Percentiles rank a stretch among this genome's conserved stretches.
phyloP scores from a whole-genome alignment of 768 basidiomycete genomes.

The Xerocomellus chrysenteron region DNA sequence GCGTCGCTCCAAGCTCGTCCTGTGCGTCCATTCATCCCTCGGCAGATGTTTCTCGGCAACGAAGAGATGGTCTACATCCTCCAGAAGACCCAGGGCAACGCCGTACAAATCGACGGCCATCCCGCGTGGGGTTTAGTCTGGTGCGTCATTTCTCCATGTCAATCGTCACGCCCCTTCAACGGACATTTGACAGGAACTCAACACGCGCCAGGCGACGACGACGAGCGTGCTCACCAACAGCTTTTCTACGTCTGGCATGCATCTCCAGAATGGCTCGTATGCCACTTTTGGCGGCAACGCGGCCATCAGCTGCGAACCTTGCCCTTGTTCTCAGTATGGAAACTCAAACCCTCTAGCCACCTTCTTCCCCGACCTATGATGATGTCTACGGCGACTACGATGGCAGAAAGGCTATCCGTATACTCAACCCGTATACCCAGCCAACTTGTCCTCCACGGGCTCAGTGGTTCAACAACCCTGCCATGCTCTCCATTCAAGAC shows the following conservation, averaged over 20 bases:
- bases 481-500: slow-evolving; percentile 59
- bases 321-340: slow-evolving; percentile 8
- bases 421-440: slow-evolving; percentile 69
- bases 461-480: slow-evolving; percentile 70
- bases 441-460: slow-evolving; percentile 51
- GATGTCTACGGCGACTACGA: slow-evolving; percentile 73
- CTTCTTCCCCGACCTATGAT: slow-evolving; percentile 41
- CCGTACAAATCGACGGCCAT: slow-evolving; percentile 60
- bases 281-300: slow-evolving; percentile 75
- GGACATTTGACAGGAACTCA: slow-evolving; percentile 16
- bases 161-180: not conserved
- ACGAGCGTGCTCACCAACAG: slow-evolving; percentile 56
- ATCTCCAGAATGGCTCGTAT: slow-evolving; percentile 75
- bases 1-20: not conserved
- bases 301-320: slow-evolving; percentile 42
- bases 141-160: slow-evolving; percentile 27
- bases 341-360: slow-evolving; percentile 31
- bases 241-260: slow-evolving; percentile 81
- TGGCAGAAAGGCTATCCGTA: slow-evolving; percentile 75
- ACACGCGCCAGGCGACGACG: slow-evolving; percentile 16
- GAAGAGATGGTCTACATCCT: slow-evolving; percentile 81
- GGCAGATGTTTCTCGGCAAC: slow-evolving; percentile 77
- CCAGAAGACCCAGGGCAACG: slow-evolving; percentile 84
- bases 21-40: not conserved
- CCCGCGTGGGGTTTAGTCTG: slow-evolving; percentile 74